Base-by-base conservation (phyloP, 2,329 filamentous ascomycete species). In the Aurifilum marmelostoma region DNA sequence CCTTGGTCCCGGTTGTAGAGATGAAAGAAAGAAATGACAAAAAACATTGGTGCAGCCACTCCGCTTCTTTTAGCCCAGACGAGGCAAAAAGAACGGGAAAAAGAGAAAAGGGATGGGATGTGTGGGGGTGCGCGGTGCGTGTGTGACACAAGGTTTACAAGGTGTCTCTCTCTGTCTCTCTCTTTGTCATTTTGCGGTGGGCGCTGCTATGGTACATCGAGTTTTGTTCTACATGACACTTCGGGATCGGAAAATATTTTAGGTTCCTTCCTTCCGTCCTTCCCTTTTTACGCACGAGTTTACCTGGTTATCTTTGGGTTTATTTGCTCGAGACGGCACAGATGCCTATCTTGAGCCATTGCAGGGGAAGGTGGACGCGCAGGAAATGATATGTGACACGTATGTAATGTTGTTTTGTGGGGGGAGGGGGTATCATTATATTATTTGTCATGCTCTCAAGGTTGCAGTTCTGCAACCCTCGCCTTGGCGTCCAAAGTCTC, bases 401-500 rank as follows among this genome's bases (percentile, higher is more conserved):
- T 18, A 47, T 47, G 41, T 47, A 4, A 34, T 34, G 34, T 47
- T 47, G 21, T 9, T n/a, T 47, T 7, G 21, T n/a, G 21, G 24
- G 11, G 50, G 21, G 14, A 12, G 50, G 24, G 50, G 50, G 50
- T 54, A 54, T 54, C 24, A 54, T 54, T 29, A 27, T 29, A 54
- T 27, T 54, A 54, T 61, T 66, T 56, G 21, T 24, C 27, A 32
- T 56, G 16, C 24, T 47, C 41, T 47, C 43, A 47, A 29, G 3
- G 24, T 29, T 64, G 78, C 69, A 82, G 65, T 59, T 82, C 81
- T 8, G 76, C 76, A 37, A 72, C 77, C 72, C 81, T 76, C 5
- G 79, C 79, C 74, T 80, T 79, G 0, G 80, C 79, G 70, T 83
- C 80, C 61, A 82, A 69, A 6, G 73, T 76, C 69, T 80, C 81